Evolutionary conservation across 2,329 filamentous ascomycete genomes (phyloP).

Genomic region (Trichoderma atroviride): DNA sequence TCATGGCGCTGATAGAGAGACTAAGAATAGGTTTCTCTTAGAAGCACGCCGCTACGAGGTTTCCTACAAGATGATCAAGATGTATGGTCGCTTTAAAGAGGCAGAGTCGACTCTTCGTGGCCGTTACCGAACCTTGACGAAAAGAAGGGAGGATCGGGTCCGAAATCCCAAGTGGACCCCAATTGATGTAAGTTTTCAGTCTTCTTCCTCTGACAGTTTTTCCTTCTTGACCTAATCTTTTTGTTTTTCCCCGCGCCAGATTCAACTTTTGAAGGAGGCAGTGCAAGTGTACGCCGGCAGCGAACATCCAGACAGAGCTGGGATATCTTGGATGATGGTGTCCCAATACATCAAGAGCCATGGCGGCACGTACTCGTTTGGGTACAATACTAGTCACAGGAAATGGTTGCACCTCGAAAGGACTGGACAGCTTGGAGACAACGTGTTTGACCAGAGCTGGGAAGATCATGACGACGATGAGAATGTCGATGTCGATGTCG

Average conservation of each 20-base stretch:
- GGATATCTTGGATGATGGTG: slow-evolving; percentile 60
- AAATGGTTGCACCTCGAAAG: slow-evolving; percentile 52
- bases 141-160: slow-evolving; percentile 62
- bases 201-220: background rate
- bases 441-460: background rate
- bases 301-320: slow-evolving; percentile 38
- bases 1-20: background rate
- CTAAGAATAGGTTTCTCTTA: slow-evolving; percentile 53
- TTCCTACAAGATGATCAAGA: slow-evolving; percentile 67
- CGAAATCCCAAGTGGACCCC: slow-evolving; percentile 66
- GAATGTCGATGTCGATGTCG: background rate
- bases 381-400: slow-evolving; percentile 60
- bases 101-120: slow-evolving; percentile 75
- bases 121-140: slow-evolving; percentile 66
- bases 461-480: background rate
- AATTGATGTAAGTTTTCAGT: slow-evolving; percentile 60
- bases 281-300: slow-evolving; percentile 44
- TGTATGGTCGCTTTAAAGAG: slow-evolving; percentile 57
- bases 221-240: background rate
- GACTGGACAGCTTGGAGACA: background rate
- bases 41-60: slow-evolving; percentile 57
- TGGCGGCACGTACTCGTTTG: slow-evolving; percentile 62
- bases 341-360: slow-evolving; percentile 54
- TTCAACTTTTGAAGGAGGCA: slow-evolving; percentile 46
- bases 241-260: background rate